Conservation (phyloP, 768 basidiomycete species). For the Chlorophyllum brunneum region DNA sequence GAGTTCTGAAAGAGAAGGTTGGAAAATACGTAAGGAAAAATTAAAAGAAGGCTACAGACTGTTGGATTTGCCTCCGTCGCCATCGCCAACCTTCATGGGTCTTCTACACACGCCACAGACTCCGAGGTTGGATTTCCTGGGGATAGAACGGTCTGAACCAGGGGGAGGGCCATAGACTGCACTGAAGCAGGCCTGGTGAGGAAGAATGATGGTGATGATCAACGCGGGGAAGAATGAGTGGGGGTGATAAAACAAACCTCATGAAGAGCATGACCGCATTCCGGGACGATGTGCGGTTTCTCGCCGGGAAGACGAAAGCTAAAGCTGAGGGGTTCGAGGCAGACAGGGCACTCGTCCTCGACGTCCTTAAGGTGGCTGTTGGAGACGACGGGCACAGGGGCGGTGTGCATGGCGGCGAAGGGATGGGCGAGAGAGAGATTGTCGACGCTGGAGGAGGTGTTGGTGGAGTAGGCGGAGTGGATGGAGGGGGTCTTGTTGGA, state of each 20-base stretch:
- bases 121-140: constrained; percentile 78
- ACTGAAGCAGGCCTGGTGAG: constrained; percentile 85
- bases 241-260: constrained; percentile 48
- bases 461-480: constrained; percentile 46
- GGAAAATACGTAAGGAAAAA: constrained; percentile 9
- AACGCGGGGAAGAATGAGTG: constrained; percentile 2
- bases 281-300: constrained; percentile 95
- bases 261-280: constrained; percentile 97
- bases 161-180: constrained; percentile 93
- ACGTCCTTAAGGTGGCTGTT: constrained; percentile 60
- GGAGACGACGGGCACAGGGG: constrained; percentile 72
- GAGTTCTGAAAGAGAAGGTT: constrained; percentile 55
- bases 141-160: constrained; percentile 47
- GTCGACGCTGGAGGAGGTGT: constrained; percentile 36
- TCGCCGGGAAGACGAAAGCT: constrained; percentile 92
- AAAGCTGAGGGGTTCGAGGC: constrained; percentile 91
- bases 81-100: constrained; percentile 94
- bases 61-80: constrained; percentile 81
- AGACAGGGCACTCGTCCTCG: constrained; percentile 93
- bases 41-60: constrained; percentile 51
- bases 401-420: constrained; percentile 56
- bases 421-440: constrained; percentile 42
- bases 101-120: constrained; percentile 96
- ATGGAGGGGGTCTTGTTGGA: constrained; percentile 41
- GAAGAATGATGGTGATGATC: constrained; percentile 11